Evolutionary conservation across 805 yeast species (phyloP).

Genomic region (Lipomyces sp.): DNA sequence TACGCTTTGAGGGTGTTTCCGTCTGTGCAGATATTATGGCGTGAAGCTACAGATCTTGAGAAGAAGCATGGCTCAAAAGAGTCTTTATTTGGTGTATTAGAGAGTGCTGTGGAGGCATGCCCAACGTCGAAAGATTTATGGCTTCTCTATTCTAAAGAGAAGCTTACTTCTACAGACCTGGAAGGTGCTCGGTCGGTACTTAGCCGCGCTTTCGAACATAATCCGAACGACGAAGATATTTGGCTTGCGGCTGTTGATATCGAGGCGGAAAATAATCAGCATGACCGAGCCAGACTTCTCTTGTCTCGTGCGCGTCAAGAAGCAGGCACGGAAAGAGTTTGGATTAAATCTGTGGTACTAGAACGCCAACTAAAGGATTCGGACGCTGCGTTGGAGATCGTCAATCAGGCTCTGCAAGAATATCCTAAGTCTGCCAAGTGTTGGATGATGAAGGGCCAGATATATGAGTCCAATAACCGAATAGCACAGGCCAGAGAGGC

Average conservation of each 20-base stretch:
- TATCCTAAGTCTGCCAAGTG: conserved; percentile 60
- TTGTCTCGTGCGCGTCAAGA: conserved; percentile 50
- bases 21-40: conserved; percentile 42
- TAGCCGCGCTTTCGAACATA: conserved; percentile 51
- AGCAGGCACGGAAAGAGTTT: conserved; percentile 55
- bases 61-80: conserved; percentile 39
- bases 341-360: conserved; percentile 64
- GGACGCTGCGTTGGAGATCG: conserved; percentile 50
- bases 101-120: conserved; percentile 56
- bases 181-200: conserved; percentile 61
- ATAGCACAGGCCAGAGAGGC: conserved; percentile 53
- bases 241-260: conserved; percentile 78
- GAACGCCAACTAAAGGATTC: conserved; percentile 50
- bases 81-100: conserved; percentile 54
- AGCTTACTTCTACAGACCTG: conserved; percentile 49
- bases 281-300: conserved; percentile 47
- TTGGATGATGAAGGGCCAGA: conserved; percentile 67
- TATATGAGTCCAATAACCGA: conserved; percentile 47
- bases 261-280: conserved; percentile 53
- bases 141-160: conserved; percentile 74
- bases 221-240: conserved; percentile 57
- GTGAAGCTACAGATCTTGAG: conserved; percentile 42
- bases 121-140: conserved; percentile 59
- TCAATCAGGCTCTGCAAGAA: conserved; percentile 54
- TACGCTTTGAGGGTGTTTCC: conserved; percentile 57